These are phyloP conservation scores for Populus deltoides DNA, from an alignment of 345 rosid genomes.

Conservation along the genomic window DNA sequence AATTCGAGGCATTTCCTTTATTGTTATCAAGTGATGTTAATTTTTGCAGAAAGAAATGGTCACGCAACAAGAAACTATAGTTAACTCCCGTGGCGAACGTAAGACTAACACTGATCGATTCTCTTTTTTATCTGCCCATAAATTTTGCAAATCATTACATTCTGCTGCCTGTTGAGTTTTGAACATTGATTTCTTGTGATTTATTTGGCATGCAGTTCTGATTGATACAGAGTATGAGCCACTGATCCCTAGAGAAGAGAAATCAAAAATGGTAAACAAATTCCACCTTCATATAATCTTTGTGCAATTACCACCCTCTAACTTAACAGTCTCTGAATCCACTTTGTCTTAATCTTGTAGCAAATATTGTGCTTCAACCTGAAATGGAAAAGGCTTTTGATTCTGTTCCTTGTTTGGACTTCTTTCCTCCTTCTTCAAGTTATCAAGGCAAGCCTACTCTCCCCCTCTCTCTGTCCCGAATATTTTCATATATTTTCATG, in stretches of 20 bases:
- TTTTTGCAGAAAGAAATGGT: constrained; percentile 65
- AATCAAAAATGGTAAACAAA: constrained; percentile 51
- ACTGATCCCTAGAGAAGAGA: constrained; percentile 62
- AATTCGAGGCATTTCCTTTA: neutral
- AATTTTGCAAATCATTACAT: neutral
- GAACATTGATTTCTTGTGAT: neutral
- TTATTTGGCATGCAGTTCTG: constrained; percentile 46
- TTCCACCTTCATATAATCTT: neutral
- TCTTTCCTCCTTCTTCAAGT: constrained; percentile 72
- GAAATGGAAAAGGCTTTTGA: constrained; percentile 57
- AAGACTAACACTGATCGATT: constrained; percentile 14
- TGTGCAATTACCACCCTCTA: neutral
- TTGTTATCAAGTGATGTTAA: neutral
- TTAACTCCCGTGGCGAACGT: constrained; percentile 85
- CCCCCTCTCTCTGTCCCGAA: neutral
- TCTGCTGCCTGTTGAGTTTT: neutral
- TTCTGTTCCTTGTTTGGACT: constrained; percentile 57
- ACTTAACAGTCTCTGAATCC: neutral
- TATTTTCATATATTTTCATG: constrained; percentile 9
- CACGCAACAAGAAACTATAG: constrained; percentile 34
- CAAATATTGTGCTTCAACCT: constrained; percentile 65
- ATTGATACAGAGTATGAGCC: constrained; percentile 78
- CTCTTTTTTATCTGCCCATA: neutral
- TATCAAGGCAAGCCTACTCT: constrained; percentile 18
- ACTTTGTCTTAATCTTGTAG: constrained; percentile 31